Conservation (phyloP, 805 yeast genomes). For the Saturnispora galanensis region DNA sequence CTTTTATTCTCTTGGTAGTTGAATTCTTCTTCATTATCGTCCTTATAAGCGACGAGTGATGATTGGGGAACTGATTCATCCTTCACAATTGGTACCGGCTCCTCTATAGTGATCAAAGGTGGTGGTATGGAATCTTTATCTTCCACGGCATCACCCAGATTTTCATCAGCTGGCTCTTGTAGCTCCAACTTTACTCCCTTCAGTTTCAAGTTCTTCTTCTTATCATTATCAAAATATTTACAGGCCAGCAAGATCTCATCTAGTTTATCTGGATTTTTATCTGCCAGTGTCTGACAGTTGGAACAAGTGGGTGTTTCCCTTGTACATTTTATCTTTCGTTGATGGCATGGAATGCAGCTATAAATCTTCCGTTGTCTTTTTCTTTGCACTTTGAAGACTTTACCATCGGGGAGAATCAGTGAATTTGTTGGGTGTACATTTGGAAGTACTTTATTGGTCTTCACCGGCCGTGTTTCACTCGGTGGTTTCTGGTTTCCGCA, state of each 20-base stretch:
- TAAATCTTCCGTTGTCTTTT: constrained; percentile 50
- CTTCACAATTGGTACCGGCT: too few species aligned
- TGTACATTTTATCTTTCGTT: constrained; percentile 59
- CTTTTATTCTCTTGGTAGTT: too few species aligned
- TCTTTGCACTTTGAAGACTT: constrained; percentile 50
- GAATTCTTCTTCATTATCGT: too few species aligned
- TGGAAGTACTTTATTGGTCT: constrained; percentile 14
- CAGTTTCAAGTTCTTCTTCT: constrained; percentile 33
- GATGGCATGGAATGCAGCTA: constrained; percentile 54
- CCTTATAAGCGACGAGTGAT: too few species aligned
- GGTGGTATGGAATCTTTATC: too few species aligned
- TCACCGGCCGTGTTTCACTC: neutral
- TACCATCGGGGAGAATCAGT: constrained; percentile 23
- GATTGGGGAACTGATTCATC: too few species aligned
- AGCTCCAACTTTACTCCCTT: constrained; percentile 11
- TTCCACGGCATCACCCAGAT: too few species aligned
- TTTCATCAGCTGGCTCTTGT: too few species aligned
- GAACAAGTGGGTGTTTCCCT: constrained; percentile 50
- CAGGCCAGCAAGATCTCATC: constrained; percentile 26
- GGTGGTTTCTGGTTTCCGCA: neutral
- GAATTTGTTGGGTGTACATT: constrained; percentile 20
- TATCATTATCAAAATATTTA: constrained; percentile 47
- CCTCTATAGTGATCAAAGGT: too few species aligned
- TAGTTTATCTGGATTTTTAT: constrained; percentile 13
- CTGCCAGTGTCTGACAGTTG: constrained; percentile 34